Evolutionary conservation across 306 rosid species (phyloP), one percentile per base, ranked within the genome.

Genomic region (Acacia melanoxylon): DNA sequence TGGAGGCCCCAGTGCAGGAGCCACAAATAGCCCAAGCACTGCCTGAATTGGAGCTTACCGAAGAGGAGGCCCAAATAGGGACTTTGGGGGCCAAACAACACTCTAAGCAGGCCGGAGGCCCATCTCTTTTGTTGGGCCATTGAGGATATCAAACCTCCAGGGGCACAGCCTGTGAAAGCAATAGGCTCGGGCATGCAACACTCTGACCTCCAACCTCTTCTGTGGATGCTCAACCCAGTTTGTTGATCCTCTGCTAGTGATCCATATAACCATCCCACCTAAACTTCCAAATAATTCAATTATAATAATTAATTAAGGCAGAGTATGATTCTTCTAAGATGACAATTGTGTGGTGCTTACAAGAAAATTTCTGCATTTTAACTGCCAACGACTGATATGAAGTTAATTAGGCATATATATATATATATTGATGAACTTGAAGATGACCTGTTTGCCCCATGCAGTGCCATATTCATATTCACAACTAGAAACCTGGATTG

Each of bases 131-230:
- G 87, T 81, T 94, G 97, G 71, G 46, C 77, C 88, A 90, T 69
- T 14, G 87, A 42, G 25, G 29, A 22, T 45, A 91, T 52, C 0
- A 76, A 87, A 24, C 87, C 84, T 1, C 78, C 48, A 0, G 97
- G 97, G 4, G 91, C 83, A 52, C 89, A 86, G 10, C 98, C 98
- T 49, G 85, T 70, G 77, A 92, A 92, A 0, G 86, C 91, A 2
- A 83, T 85, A 4, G 90, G 90, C 4, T 85, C 76, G 0, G 94
- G 83, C 4, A 75, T 19, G 16, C 80, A 82, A 1, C 52, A 0
- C n/a, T 81, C 89, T 0, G 98, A 91, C 68, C 83, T 86, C 98
- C 96, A 92, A 17, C 97, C 96, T 73, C 16, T 87, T 42, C 52
- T 74, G 10, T 94, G 97, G 24, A 91, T 86, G 9, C 8, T 75